Evolutionary conservation across 305 asterid genomes (phyloP).

Genomic region (Fraxinus angustifolia): DNA sequence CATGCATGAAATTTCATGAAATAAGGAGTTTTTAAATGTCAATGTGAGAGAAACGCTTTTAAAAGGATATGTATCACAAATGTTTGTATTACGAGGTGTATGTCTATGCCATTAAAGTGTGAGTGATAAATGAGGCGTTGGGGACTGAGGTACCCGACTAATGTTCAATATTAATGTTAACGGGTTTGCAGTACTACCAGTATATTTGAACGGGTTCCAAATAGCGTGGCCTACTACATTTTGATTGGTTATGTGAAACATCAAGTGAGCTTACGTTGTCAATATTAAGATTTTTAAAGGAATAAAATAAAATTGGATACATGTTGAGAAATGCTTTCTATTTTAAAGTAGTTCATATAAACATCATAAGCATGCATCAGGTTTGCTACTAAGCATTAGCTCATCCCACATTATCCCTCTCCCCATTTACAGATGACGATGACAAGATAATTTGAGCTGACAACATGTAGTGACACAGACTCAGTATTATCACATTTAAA

Average conservation of each 20-base stretch:
- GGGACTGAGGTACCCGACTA: background rate
- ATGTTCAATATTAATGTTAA: background rate
- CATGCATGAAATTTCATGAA: background rate
- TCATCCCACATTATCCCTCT: background rate
- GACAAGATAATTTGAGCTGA: background rate
- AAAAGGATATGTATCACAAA: background rate
- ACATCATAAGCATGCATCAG: background rate
- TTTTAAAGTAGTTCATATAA: background rate
- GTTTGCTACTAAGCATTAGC: background rate
- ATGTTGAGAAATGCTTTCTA: background rate
- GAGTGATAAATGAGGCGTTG: background rate
- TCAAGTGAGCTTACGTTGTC: background rate
- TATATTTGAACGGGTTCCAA: background rate
- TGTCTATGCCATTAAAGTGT: background rate
- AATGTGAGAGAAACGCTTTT: background rate
- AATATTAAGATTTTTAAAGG: background rate
- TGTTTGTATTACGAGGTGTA: background rate
- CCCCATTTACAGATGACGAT: background rate
- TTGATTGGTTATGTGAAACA: background rate
- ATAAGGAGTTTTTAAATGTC: background rate
- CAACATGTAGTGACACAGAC: background rate
- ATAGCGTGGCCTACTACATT: background rate
- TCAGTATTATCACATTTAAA: background rate
- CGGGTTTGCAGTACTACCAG: background rate
- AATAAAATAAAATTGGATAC: no score